Evolutionary conservation across 495 filamentous ascomycete genomes (phyloP).

Genomic region (Penicillium dipodomyicola): DNA sequence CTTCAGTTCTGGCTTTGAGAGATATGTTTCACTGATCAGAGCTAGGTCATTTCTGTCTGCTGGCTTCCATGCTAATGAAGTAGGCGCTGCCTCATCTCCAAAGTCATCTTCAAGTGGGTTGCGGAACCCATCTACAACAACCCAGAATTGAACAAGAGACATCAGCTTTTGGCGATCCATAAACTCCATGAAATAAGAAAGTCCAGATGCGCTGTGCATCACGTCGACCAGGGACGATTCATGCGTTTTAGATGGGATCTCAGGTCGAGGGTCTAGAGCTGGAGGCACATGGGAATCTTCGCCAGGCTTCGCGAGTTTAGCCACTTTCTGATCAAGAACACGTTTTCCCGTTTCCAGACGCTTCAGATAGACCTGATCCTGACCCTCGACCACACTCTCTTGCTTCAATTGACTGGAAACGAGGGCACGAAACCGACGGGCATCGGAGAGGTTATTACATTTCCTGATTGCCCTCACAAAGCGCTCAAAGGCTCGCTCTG

Average conservation of each 20-base stretch:
- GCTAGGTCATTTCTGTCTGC: slow-evolving; percentile 83
- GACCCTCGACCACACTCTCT: slow-evolving; percentile 72
- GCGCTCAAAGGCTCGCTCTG: slow-evolving; percentile 88
- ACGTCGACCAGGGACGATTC: slow-evolving; percentile 76
- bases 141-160: slow-evolving; percentile 94
- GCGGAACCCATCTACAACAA: slow-evolving; percentile 96
- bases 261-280: slow-evolving; percentile 36
- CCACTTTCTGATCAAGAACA: slow-evolving; percentile 85
- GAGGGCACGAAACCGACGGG: slow-evolving; percentile 84
- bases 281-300: slow-evolving; percentile 39
- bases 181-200: slow-evolving; percentile 99
- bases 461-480: slow-evolving; percentile 89
- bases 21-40: slow-evolving; percentile 86
- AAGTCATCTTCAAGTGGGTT: slow-evolving; percentile 91
- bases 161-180: slow-evolving; percentile 92
- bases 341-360: slow-evolving; percentile 88
- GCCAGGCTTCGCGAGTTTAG: slow-evolving; percentile 70
- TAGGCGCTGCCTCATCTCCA: slow-evolving; percentile 62
- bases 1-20: slow-evolving; percentile 77
- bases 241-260: slow-evolving; percentile 55
- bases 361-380: slow-evolving; percentile 81
- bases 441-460: slow-evolving; percentile 90
- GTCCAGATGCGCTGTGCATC: slow-evolving; percentile 79
- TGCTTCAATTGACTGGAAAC: slow-evolving; percentile 89
- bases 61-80: slow-evolving; percentile 71